Percentiles rank a stretch among this genome's conserved stretches.
phyloP scores from a whole-genome alignment of 1,284 basidiomycete species.

The Ganoderma lingzhi region DNA sequence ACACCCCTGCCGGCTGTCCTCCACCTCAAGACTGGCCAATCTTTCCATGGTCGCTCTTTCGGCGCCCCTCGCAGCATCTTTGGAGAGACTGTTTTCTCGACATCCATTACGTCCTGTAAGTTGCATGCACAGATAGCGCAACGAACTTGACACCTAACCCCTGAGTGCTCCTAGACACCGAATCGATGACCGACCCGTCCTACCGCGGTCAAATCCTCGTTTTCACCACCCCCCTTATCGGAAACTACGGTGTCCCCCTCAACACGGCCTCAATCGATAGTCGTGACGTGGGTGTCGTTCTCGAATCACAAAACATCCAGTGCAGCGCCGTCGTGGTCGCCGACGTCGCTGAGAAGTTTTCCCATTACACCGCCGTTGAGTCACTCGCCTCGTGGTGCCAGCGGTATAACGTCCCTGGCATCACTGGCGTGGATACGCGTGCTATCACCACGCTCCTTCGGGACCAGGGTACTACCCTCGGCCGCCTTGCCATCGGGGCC shows the following conservation, averaged over 20 bases:
- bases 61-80: conserved; percentile 89
- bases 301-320: conserved; percentile 92
- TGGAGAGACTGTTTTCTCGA: conserved; percentile 99
- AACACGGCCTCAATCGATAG: conserved; percentile 82
- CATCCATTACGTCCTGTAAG: conserved; percentile 96
- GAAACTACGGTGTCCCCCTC: conserved; percentile 96
- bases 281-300: conserved; percentile 88
- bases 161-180: conserved; percentile 75
- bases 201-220: conserved; percentile 98
- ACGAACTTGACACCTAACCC: conserved; percentile 7
- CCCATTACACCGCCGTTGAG: conserved; percentile 94
- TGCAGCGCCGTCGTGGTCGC: conserved; percentile 94
- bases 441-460: conserved; percentile 94
- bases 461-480: conserved; percentile 97
- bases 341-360: conserved; percentile 95
- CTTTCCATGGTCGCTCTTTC: conserved; percentile 90
- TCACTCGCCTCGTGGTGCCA: conserved; percentile 95
- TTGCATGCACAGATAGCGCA: conserved; percentile 21
- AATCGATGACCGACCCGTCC: conserved; percentile 99
- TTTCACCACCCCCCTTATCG: conserved; percentile 98
- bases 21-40: conserved; percentile 94
- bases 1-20: conserved; percentile 79
- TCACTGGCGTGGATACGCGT: conserved; percentile 97
- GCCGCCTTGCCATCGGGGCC: conserved; percentile 86
- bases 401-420: conserved; percentile 89